These are phyloP conservation scores for Neurospora tetrasperma DNA, from an alignment of 495 filamentous ascomycete species.

Conservation along the genomic window DNA sequence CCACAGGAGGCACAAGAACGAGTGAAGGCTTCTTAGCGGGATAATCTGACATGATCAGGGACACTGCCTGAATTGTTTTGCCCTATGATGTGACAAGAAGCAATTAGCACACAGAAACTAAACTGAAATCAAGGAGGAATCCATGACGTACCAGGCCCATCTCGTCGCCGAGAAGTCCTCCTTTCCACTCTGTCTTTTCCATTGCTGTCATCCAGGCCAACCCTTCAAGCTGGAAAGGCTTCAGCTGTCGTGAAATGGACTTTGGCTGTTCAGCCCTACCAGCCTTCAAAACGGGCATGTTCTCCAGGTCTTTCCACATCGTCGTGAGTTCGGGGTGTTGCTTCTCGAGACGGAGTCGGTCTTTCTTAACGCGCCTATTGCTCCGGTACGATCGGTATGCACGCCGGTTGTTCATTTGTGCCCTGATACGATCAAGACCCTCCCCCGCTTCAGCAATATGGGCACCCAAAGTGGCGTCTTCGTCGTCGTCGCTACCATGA, in stretches of 20 bases:
- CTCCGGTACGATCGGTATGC: constrained; percentile 17
- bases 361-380: constrained; percentile 14
- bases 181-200: constrained; percentile 74
- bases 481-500: constrained; percentile 3
- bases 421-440: constrained; percentile 2
- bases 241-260: constrained; percentile 69
- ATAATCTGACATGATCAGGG: constrained; percentile 94
- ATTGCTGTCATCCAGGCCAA: constrained; percentile 88
- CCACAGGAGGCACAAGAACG: constrained; percentile 88
- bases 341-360: constrained; percentile 44
- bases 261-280: constrained; percentile 62
- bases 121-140: neutral
- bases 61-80: constrained; percentile 96
- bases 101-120: neutral
- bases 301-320: constrained; percentile 73
- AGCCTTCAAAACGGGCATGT: constrained; percentile 53
- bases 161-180: constrained; percentile 86
- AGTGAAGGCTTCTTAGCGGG: constrained; percentile 72
- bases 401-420: constrained; percentile 12
- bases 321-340: constrained; percentile 67
- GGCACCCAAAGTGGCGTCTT: constrained; percentile 2
- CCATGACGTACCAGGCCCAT: constrained; percentile 60
- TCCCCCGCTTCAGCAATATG: neutral
- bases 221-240: constrained; percentile 88
- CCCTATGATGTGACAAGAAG: constrained; percentile 29